Conservation (phyloP, 1,139 yeast genomes). For the Kodamaea anthophila region DNA sequence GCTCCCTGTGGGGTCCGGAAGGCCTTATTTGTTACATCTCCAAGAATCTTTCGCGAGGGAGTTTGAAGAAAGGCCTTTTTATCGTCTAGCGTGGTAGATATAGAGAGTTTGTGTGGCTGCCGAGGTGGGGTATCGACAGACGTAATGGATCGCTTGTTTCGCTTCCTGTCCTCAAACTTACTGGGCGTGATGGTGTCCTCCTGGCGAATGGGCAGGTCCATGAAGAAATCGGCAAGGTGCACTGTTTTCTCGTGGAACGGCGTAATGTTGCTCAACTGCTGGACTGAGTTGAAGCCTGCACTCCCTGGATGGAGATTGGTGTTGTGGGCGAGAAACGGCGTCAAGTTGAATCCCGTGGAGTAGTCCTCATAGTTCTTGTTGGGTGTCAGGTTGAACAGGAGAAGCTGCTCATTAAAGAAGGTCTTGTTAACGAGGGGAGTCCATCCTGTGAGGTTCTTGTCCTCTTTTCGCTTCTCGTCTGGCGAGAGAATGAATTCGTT, state of each 20-base stretch:
- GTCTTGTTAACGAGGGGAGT: slow-evolving; percentile 41
- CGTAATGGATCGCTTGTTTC: slow-evolving; percentile 28
- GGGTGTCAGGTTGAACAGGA: slow-evolving; percentile 36
- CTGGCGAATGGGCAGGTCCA: slow-evolving; percentile 40
- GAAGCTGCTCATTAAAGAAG: slow-evolving; percentile 29
- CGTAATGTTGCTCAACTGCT: slow-evolving; percentile 26
- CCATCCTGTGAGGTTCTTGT: slow-evolving; percentile 29
- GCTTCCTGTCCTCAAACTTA: slow-evolving; percentile 20
- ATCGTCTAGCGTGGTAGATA: slow-evolving; percentile 11
- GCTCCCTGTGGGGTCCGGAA: slow-evolving; percentile 4
- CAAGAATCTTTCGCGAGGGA: slow-evolving; percentile 27
- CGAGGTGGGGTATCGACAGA: slow-evolving; percentile 39
- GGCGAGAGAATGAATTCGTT: slow-evolving; percentile 34
- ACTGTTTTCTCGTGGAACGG: slow-evolving; percentile 42
- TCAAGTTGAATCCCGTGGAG: slow-evolving; percentile 35
- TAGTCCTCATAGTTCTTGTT: slow-evolving; percentile 24
- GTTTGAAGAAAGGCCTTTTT: slow-evolving; percentile 20
- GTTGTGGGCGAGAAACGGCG: slow-evolving; percentile 41
- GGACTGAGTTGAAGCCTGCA: slow-evolving; percentile 11
- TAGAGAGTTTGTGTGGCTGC: slow-evolving; percentile 31
- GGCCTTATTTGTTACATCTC: slow-evolving; percentile 19
- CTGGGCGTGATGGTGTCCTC: slow-evolving; percentile 42
- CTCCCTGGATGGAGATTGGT: slow-evolving; percentile 17
- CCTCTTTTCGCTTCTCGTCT: slow-evolving; percentile 7
- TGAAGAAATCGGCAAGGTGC: slow-evolving; percentile 39